phyloP scores from a whole-genome alignment of 2,329 filamentous ascomycete species.

The Curvularia eragrostidis region DNA sequence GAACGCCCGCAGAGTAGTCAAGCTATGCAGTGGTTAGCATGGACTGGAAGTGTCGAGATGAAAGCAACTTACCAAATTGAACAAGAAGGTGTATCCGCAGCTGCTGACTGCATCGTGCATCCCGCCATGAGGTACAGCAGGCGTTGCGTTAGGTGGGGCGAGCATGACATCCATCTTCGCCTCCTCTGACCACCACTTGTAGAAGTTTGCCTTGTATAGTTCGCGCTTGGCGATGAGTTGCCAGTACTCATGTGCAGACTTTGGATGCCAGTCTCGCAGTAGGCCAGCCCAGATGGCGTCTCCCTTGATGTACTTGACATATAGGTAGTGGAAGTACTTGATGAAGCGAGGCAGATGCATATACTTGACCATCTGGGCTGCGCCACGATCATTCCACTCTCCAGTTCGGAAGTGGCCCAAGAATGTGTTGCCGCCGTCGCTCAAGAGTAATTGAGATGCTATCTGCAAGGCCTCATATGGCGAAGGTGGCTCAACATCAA shows the following conservation, averaged over 20 bases:
- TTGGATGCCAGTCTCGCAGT: conserved; percentile 74
- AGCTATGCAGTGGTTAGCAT: conserved; percentile 58
- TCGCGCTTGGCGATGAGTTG: conserved; percentile 79
- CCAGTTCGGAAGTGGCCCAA: conserved; percentile 76
- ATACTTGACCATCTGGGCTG: conserved; percentile 74
- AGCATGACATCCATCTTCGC: conserved; percentile 76
- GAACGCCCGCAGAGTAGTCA: conserved; percentile 82
- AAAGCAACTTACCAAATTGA: conserved; percentile 74
- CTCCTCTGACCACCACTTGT: conserved; percentile 80
- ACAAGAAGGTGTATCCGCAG: conserved; percentile 93
- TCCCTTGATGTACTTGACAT: conserved; percentile 80
- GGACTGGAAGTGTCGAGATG: not conserved
- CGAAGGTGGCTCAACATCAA: conserved; percentile 67
- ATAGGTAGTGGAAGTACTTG: conserved; percentile 87
- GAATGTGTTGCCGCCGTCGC: conserved; percentile 83
- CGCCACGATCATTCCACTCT: conserved; percentile 81
- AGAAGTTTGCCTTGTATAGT: conserved; percentile 77
- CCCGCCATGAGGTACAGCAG: conserved; percentile 82
- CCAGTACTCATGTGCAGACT: conserved; percentile 82
- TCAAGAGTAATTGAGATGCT: conserved; percentile 80
- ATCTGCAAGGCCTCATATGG: conserved; percentile 78
- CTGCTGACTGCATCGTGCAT: conserved; percentile 86
- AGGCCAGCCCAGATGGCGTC: conserved; percentile 82
- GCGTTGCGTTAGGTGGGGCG: conserved; percentile 86
- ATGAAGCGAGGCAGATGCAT: conserved; percentile 75